Base-by-base conservation (phyloP, 768 basidiomycete genomes). In the Mycena latifolia region DNA sequence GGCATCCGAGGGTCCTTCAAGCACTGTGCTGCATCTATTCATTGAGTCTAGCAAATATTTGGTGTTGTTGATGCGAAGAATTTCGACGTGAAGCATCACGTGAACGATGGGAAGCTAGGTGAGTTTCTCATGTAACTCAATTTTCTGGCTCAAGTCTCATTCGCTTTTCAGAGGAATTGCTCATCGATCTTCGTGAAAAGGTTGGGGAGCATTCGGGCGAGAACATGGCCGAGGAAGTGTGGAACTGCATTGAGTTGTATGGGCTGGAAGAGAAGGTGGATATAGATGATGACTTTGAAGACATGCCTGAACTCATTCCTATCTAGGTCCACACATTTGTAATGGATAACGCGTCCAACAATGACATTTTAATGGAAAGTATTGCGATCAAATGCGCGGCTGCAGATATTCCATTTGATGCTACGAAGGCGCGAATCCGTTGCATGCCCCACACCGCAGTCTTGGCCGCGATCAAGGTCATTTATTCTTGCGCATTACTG, bases 401-500 rank as follows among this genome's bases (percentile, higher is more conserved):
- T 0, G 29, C 20, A 3, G 66, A 67, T 0, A 67, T 76, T 20
- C 15, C 29, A 0, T 72, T 75, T 41, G 64, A 64, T 18, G 63
- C 70, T 0, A 60, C 29, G 15, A 47, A 67, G 25, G 67, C 71
- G 7, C 69, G 70, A 3, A 58, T 74, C 11, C 67, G 70, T 3
- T 77, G 73, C 63, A 72, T 77, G 69, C 76, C 75, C 17, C 76
- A 77, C 55, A 75, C 72, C 0, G 57, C 69, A 12, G 75, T 76
- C 55, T 67, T 75, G 5, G 69, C 75, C 6, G 76, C 74, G 14
- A 22, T 74, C 25, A 68, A 75, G 72, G 75, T 39, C 6, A 35
- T 35, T 7, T 35, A 35, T 35, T 35, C 33, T 35, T 35, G 33
- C 14, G 33, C 33, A 35, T 14, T 71, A n/a, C n/a, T n/a, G n/a